phyloP scores from a whole-genome alignment of 73 alveolate species.

The Paramecium sonneborni region DNA sequence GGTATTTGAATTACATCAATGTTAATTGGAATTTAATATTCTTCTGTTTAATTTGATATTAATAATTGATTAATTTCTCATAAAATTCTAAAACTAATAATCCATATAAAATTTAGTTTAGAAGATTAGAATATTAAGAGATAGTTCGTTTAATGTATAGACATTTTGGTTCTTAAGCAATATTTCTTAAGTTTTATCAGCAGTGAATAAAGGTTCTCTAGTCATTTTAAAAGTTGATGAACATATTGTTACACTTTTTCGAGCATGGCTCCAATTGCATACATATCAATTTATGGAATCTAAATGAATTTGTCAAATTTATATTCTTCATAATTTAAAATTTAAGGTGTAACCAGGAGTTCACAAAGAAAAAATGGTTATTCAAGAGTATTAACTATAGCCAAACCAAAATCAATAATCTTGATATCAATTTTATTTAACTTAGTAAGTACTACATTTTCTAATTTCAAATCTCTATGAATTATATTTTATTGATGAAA shows the following conservation, averaged over 20 bases:
- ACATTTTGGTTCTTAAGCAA: not conserved
- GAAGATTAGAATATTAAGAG: not conserved
- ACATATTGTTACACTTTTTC: not conserved
- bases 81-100: not conserved
- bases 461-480: slow-evolving; percentile 94
- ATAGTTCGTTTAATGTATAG: not conserved
- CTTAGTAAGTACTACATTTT: slow-evolving; percentile 84
- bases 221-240: slow-evolving; percentile 9
- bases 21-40: not conserved
- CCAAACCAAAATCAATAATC: slow-evolving; percentile 93
- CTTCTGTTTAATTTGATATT: not conserved
- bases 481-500: not conserved
- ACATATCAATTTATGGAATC: not conserved
- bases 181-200: slow-evolving; percentile 40
- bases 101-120: slow-evolving; percentile 21
- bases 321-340: slow-evolving; percentile 11
- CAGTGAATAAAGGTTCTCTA: not conserved
- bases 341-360: slow-evolving; percentile 96
- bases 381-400: slow-evolving; percentile 82
- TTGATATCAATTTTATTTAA: slow-evolving; percentile 81
- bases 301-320: not conserved
- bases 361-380: slow-evolving; percentile 87
- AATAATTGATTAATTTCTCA: not conserved
- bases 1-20: not conserved
- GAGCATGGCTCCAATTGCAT: not conserved